phyloP scores from a whole-genome alignment of 768 basidiomycete genomes.

The Pleurotus platypus region DNA sequence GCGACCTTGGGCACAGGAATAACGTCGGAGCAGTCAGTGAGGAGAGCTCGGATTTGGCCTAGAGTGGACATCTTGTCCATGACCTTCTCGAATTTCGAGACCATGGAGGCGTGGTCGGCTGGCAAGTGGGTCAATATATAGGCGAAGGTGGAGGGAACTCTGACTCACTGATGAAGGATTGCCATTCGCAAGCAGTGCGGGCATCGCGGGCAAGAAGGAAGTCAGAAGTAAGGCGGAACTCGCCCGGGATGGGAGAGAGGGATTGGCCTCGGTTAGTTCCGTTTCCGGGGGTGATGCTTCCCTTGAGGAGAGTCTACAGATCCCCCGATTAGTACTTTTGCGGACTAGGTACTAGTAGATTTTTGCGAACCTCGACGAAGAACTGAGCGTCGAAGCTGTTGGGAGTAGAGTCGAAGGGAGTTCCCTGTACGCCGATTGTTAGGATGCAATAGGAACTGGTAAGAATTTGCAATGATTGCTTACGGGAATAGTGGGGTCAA shows the following conservation, averaged over 20 bases:
- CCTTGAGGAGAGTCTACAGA: constrained; percentile 22
- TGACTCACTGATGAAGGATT: constrained; percentile 7
- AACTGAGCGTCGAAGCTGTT: constrained; percentile 27
- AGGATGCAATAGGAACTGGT: not conserved
- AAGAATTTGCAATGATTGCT: constrained; percentile 3
- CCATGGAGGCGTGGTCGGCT: constrained; percentile 14
- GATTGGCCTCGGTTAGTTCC: constrained; percentile 20
- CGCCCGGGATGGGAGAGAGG: constrained; percentile 19
- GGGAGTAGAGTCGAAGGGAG: constrained; percentile 29
- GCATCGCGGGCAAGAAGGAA: constrained; percentile 14
- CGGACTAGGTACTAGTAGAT: not conserved
- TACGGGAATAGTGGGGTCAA: constrained; percentile 19
- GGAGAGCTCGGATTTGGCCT: constrained; percentile 11
- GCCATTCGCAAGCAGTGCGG: constrained; percentile 10
- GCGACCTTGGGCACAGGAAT: constrained; percentile 16
- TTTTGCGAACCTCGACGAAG: constrained; percentile 21
- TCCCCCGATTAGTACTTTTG: not conserved
- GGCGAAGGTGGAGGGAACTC: not conserved
- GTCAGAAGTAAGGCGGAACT: constrained; percentile 18
- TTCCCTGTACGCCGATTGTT: constrained; percentile 13
- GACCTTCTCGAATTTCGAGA: constrained; percentile 12
- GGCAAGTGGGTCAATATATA: not conserved
- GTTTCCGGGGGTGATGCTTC: constrained; percentile 22
- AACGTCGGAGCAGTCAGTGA: constrained; percentile 12
- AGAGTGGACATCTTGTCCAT: constrained; percentile 16